Evolutionary conservation across 2,329 filamentous ascomycete species (phyloP).

Genomic region (Paraphoma sp.): DNA sequence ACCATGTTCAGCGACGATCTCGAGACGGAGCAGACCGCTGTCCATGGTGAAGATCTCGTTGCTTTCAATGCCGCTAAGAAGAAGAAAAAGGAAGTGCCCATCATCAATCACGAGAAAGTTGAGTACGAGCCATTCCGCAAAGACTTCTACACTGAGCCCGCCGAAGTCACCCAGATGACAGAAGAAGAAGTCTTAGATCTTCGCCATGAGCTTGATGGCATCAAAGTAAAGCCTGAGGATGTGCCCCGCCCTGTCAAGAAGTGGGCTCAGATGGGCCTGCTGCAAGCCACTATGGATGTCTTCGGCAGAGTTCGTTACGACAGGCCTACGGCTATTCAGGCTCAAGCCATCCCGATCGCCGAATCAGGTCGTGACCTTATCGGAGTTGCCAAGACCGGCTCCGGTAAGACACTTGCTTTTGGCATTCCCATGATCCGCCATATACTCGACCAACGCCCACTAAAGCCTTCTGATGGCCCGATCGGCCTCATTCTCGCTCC

Average conservation of each 20-base stretch:
- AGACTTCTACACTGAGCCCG: conserved; percentile 92
- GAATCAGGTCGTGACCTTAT: conserved; percentile 97
- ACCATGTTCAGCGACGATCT: conserved; percentile 88
- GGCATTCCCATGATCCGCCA: conserved; percentile 96
- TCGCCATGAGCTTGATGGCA: conserved; percentile 88
- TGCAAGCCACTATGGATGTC: conserved; percentile 84
- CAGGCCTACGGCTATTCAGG: conserved; percentile 90
- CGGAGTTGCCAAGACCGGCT: conserved; percentile 96
- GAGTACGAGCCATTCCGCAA: conserved; percentile 87
- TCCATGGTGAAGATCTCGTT: conserved; percentile 62
- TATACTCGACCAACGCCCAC: conserved; percentile 87
- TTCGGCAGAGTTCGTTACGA: conserved; percentile 83
- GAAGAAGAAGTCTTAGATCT: conserved; percentile 83
- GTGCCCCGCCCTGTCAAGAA: conserved; percentile 94
- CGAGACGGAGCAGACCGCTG: conserved; percentile 69
- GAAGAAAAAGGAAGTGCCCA: conserved; percentile 97
- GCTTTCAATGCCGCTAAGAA: conserved; percentile 67
- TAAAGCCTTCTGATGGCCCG: conserved; percentile 85
- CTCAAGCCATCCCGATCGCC: conserved; percentile 91
- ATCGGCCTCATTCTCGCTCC: conserved; percentile 91
- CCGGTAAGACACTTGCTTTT: conserved; percentile 96
- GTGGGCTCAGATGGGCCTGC: conserved; percentile 94
- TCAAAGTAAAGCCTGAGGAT: conserved; percentile 79
- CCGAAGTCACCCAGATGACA: conserved; percentile 81
- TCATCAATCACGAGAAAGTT: conserved; percentile 84